These are phyloP conservation scores for Fusarium pseudoanthophilum DNA, from an alignment of 2,329 filamentous ascomycete genomes.

Conservation along the genomic window DNA sequence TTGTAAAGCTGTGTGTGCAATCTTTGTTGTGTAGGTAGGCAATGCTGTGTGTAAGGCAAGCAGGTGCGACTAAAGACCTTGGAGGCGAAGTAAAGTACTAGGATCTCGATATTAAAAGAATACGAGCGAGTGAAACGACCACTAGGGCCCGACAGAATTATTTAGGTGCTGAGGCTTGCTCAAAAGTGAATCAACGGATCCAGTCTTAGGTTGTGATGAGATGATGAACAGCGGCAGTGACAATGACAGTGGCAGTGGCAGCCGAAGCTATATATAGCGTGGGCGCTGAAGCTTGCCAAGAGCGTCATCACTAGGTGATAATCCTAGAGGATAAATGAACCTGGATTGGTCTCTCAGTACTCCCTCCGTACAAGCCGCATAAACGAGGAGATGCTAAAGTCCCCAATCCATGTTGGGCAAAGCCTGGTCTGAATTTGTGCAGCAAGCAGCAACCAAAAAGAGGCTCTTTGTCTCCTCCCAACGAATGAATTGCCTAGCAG, in stretches of 20 bases:
- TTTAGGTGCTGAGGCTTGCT: conserved; percentile 24
- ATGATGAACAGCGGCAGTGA: not conserved
- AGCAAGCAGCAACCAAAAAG: conserved; percentile 23
- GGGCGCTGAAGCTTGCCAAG: conserved; percentile 25
- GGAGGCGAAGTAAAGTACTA: not conserved
- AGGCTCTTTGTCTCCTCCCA: conserved; percentile 20
- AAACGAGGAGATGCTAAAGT: conserved; percentile 25
- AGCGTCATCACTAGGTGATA: conserved; percentile 22
- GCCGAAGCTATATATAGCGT: conserved; percentile 30
- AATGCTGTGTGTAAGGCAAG: conserved; percentile 14
- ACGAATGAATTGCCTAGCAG: conserved; percentile 21
- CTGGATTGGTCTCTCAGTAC: conserved; percentile 2
- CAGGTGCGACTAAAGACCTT: not conserved
- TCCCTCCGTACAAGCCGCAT: conserved; percentile 10
- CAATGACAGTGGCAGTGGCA: conserved; percentile 5
- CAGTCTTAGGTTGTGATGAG: conserved; percentile 1
- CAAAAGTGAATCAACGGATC: conserved; percentile 21
- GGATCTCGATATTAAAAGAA: conserved; percentile 1
- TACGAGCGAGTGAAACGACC: conserved; percentile 24
- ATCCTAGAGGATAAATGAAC: conserved; percentile 4
- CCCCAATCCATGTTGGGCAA: conserved; percentile 10
- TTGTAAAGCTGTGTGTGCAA: not conserved
- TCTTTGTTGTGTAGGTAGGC: not conserved
- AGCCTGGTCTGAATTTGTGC: conserved; percentile 6
- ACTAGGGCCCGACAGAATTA: conserved; percentile 21